phyloP scores from a whole-genome alignment of 202 grass and related monocot genomes.

The Zoysia matrella region DNA sequence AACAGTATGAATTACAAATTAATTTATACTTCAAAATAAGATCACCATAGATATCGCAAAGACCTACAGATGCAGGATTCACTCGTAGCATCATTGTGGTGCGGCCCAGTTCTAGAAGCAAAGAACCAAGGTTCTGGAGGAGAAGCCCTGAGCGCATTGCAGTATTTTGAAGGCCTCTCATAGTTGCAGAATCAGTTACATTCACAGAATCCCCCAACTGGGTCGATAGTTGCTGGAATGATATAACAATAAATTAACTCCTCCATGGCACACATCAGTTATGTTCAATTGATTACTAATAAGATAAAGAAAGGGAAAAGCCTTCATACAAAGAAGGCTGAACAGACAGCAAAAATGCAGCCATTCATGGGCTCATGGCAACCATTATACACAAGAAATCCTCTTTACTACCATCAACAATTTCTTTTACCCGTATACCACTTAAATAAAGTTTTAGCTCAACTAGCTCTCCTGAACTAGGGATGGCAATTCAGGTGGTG shows the following conservation, averaged over 20 bases:
- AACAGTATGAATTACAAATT: constrained; percentile 16
- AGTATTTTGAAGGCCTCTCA: constrained; percentile 68
- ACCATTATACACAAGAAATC: neutral
- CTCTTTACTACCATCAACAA: neutral
- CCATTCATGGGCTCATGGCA: neutral
- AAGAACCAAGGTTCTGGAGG: constrained; percentile 86
- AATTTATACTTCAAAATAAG: constrained; percentile 24
- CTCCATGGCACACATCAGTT: neutral
- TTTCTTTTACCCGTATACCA: neutral
- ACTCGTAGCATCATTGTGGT: constrained; percentile 75
- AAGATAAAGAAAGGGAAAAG: constrained; percentile 10
- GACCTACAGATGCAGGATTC: constrained; percentile 70
- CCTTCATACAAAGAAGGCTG: neutral
- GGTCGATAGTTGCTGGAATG: constrained; percentile 68
- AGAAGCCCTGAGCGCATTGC: constrained; percentile 59
- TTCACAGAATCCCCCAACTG: constrained; percentile 68
- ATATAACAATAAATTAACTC: constrained; percentile 35
- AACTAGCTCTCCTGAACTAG: neutral
- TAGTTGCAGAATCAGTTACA: constrained; percentile 55
- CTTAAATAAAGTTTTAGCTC: neutral
- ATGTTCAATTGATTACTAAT: constrained; percentile 28
- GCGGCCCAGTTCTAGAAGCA: constrained; percentile 93
- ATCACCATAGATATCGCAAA: constrained; percentile 23
- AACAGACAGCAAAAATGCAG: constrained; percentile 16
- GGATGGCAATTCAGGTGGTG: no score